A percentile compares a stretch with the other conserved stretches of the same genome.
Evolutionary conservation across 768 basidiomycete species (phyloP).

Genomic region (Trametes sanguinea): DNA sequence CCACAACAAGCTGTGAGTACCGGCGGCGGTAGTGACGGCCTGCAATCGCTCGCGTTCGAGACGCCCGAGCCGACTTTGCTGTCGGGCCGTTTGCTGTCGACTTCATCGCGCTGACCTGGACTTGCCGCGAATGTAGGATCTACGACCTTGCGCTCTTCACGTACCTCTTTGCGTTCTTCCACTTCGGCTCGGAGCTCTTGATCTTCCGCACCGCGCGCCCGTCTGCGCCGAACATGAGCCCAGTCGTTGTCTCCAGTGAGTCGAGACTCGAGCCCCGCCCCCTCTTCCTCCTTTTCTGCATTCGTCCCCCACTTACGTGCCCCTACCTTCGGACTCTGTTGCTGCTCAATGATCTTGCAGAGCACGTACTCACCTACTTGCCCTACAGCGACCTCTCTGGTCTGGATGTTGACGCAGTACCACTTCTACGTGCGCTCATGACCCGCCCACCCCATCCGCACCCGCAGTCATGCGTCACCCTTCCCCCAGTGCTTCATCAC

Average conservation of each 20-base stretch:
- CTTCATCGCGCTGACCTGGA: background rate
- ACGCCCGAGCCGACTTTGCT: background rate
- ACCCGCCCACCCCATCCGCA: conserved; percentile 3
- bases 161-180: conserved; percentile 87
- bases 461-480: background rate
- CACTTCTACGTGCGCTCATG: conserved; percentile 66
- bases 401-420: conserved; percentile 88
- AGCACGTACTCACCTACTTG: conserved; percentile 1
- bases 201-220: conserved; percentile 78
- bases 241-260: conserved; percentile 86
- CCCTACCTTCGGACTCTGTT: too few relatives aligned
- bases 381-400: conserved; percentile 58
- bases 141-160: conserved; percentile 89
- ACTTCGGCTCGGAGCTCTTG: conserved; percentile 85
- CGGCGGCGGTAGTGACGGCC: background rate
- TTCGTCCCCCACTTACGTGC: too few relatives aligned
- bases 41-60: background rate
- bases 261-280: conserved; percentile 35
- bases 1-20: conserved; percentile 68
- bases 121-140: conserved; percentile 49
- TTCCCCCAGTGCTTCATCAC: background rate
- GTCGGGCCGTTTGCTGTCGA: background rate
- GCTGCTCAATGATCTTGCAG: background rate
- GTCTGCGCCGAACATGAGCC: conserved; percentile 60
- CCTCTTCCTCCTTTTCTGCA: too few relatives aligned